Evolutionary conservation across 2,329 filamentous ascomycete genomes (phyloP).

Genomic region (Incumbomyces lentus): DNA sequence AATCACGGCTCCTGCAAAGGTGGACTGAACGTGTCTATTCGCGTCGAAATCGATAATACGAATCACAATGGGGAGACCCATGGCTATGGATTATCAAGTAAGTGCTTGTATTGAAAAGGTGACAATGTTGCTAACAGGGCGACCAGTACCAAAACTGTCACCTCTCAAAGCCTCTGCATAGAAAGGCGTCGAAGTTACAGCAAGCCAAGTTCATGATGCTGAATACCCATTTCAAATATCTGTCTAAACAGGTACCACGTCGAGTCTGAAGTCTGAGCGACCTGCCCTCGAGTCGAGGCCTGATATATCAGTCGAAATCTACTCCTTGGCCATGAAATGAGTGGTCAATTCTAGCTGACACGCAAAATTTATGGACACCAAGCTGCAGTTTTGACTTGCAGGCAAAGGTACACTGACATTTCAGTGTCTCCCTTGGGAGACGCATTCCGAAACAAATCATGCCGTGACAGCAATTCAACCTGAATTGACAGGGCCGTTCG

Average conservation of each 20-base stretch:
- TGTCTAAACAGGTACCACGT: neutral
- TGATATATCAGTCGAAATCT: no score
- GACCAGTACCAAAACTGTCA: neutral
- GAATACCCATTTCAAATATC: neutral
- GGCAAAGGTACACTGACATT: no score
- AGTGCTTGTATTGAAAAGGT: slow-evolving; percentile 18
- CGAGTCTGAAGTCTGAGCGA: no score
- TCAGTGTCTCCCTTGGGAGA: no score
- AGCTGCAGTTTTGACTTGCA: no score
- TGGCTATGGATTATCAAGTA: slow-evolving; percentile 41
- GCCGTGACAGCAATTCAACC: no score
- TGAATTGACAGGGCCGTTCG: no score
- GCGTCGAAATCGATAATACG: slow-evolving; percentile 38
- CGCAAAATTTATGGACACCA: no score
- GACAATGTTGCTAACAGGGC: neutral
- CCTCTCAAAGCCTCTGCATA: neutral
- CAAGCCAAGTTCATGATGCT: neutral
- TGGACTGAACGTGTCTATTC: slow-evolving; percentile 35
- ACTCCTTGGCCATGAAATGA: no score
- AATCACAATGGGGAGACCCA: slow-evolving; percentile 32
- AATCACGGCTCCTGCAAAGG: slow-evolving; percentile 29
- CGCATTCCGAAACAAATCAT: no score
- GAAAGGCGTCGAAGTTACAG: neutral
- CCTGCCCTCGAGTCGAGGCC: no score
- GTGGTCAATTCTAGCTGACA: no score